Evolutionary conservation across 768 basidiomycete species (phyloP), one percentile per base, ranked within the genome.

Genomic region (Psilocybe sp.): DNA sequence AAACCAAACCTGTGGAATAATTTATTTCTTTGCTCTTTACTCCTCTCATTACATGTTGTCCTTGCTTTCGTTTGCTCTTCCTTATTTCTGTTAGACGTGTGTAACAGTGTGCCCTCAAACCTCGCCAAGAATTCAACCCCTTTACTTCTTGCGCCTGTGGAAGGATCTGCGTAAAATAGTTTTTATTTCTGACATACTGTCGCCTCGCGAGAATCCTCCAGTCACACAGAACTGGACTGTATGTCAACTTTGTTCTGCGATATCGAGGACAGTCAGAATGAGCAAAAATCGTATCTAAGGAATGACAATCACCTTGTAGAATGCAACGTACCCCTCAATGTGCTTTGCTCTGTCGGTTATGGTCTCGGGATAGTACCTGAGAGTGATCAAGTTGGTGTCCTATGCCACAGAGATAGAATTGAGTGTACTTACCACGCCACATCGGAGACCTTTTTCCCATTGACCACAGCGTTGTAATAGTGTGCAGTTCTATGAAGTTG

Each of bases 271-370:
- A 46, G 46, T 15, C 12, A 11, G 7, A 35, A n/a, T n/a, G n/a
- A n/a, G n/a, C n/a, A n/a, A n/a, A n/a, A n/a, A n/a, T n/a, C n/a
- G n/a, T n/a, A n/a, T n/a, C n/a, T n/a, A n/a, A n/a, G n/a, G n/a
- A n/a, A n/a, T n/a, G 8, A n/a, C 13, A 53, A 49, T 40, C 15
- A 81, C 87, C 77, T 89, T 89, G 73, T 92, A 87, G 62, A 92
- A 90, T 0, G 89, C 90, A 16, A 90, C 73, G 60, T 83, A 81
- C 9, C 73, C 73, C 63, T 85, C 76, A 60, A 91, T 86, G 5
- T 77, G 61, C 42, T 78, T 71, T 0, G 87, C 89, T 53, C 75
- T 77, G 4, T 77, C 69, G 20, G 72, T 78, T 28, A 63, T 69
- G 0, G 84, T 69, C 1, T 72, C 46, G 0, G 85, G 79, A 58